Evolutionary conservation across 1,139 yeast genomes (phyloP), one percentile per base, ranked within the genome.

Genomic region (Geotrichum fermentans): DNA sequence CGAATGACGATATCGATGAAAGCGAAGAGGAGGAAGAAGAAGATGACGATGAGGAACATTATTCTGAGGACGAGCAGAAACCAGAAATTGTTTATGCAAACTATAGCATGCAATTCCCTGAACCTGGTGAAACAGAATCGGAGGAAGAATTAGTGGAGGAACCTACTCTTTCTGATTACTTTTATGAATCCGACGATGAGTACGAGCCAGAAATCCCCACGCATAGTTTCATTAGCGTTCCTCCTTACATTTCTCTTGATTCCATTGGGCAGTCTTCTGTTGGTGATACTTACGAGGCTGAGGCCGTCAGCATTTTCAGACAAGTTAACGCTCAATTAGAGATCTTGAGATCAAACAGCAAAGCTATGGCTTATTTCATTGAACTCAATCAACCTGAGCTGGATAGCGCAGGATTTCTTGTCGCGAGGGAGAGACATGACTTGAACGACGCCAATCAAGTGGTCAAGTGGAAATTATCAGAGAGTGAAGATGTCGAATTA

Each of bases 391-490:
- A 43, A 22, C 47, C 47, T 8, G 38, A 18, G 13, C 14, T 16
- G n/a, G 51, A 43, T 30, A 38, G 35, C 21, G 42, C 34, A 5
- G 50, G 46, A 7, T 30, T 21, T 14, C 22, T 17, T 4, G 16
- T 47, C 5, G 38, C 21, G 29, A 14, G 39, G 13, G 36, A 22
- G 3, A 33, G 49, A 1, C 56, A 49, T 16, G 51, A 48, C 13
- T 13, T 49, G 17, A 52, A 50, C n/a, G 58, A 58, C 47, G 40
- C 57, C 18, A 32, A 45, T 24, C 49, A 48, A 22, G 41, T 47
- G 10, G 58, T 52, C n/a, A 28, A 32, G 13, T 59, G 63, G 62
- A 54, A 51, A 28, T 40, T 59, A 3, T 52, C 57, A 4, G 59
- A 60, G 18, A 56, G 55, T 10, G 21, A 47, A n/a, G 45, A 45